A percentile compares a stretch with the other conserved stretches of the same genome.
Evolutionary conservation across 2,329 filamentous ascomycete genomes (phyloP).

Genomic region (Purpureocillium takamizusanense): DNA sequence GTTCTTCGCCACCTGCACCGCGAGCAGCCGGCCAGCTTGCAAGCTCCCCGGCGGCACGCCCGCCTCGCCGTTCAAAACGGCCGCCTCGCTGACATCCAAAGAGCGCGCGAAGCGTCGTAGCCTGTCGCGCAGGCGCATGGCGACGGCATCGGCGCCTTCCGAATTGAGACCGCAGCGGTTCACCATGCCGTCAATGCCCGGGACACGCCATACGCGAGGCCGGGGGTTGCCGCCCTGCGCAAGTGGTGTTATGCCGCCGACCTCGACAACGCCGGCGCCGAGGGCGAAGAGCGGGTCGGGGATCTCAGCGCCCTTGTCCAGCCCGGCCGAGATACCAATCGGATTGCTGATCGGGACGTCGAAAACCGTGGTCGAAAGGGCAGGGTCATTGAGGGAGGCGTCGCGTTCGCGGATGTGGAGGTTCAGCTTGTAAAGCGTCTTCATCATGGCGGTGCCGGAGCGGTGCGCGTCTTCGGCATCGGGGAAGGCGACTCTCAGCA

Average conservation of each 20-base stretch:
- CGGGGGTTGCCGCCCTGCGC: conserved; percentile 82
- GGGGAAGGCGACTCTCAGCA: conserved; percentile 56
- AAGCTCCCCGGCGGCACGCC: conserved; percentile 78
- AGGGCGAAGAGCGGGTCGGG: conserved; percentile 77
- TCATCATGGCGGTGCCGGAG: conserved; percentile 61
- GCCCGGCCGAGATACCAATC: conserved; percentile 86
- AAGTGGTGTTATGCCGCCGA: conserved; percentile 82
- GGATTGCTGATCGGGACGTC: conserved; percentile 73
- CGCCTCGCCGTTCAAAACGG: conserved; percentile 69
- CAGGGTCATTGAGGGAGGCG: conserved; percentile 19
- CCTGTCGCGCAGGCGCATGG: conserved; percentile 66
- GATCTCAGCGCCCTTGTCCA: conserved; percentile 91
- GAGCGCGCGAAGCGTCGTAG: conserved; percentile 68
- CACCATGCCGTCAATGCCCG: conserved; percentile 76
- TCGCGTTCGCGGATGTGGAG: conserved; percentile 77
- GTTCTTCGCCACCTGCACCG: conserved; percentile 95
- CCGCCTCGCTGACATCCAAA: conserved; percentile 60
- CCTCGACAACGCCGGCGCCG: conserved; percentile 80
- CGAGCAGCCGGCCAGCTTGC: conserved; percentile 63
- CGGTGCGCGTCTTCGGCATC: conserved; percentile 93
- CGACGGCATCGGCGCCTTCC: conserved; percentile 79
- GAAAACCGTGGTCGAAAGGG: conserved; percentile 50
- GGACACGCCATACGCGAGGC: conserved; percentile 80
- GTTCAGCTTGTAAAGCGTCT: conserved; percentile 62
- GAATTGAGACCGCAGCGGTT: conserved; percentile 97